Percentiles rank a stretch among this genome's conserved stretches.
These are phyloP conservation scores for Dentipellis sp. DNA, from an alignment of 768 basidiomycete species.

Conservation along the genomic window DNA sequence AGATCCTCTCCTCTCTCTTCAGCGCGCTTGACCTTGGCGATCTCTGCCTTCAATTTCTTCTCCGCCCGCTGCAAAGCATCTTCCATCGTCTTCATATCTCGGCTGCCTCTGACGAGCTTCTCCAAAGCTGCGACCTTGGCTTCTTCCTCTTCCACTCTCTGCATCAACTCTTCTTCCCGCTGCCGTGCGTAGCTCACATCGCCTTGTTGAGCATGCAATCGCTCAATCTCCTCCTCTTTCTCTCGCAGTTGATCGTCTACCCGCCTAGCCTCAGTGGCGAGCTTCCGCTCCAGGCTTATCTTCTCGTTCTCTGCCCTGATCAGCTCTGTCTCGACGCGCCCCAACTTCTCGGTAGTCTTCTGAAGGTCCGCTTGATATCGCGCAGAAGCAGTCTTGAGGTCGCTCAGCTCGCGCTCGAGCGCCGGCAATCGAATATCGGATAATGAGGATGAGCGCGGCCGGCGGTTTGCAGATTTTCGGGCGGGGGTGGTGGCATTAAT, in stretches of 20 bases:
- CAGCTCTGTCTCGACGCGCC: conserved; percentile 36
- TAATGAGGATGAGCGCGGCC: conserved; percentile 49
- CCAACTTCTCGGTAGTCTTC: conserved; percentile 35
- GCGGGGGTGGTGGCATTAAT: conserved; percentile 24
- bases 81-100: conserved; percentile 28
- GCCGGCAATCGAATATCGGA: conserved; percentile 38
- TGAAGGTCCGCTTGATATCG: conserved; percentile 38
- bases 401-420: conserved; percentile 49
- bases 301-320: conserved; percentile 51
- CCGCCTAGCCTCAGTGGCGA: conserved; percentile 34
- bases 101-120: conserved; percentile 32
- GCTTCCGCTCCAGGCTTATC: conserved; percentile 40
- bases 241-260: conserved; percentile 38
- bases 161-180: conserved; percentile 52
- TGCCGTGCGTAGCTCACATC: conserved; percentile 27
- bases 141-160: conserved; percentile 66
- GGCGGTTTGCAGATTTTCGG: conserved; percentile 14
- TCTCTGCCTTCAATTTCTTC: conserved; percentile 30
- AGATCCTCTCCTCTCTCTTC: conserved; percentile 38
- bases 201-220: conserved; percentile 27
- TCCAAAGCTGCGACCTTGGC: conserved; percentile 55
- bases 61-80: conserved; percentile 16
- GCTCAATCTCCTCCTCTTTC: conserved; percentile 51
- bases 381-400: conserved; percentile 32
- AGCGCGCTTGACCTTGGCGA: conserved; percentile 26